Conservation (phyloP, 23 red algal genomes). For the Gracilariopsis chorda region DNA sequence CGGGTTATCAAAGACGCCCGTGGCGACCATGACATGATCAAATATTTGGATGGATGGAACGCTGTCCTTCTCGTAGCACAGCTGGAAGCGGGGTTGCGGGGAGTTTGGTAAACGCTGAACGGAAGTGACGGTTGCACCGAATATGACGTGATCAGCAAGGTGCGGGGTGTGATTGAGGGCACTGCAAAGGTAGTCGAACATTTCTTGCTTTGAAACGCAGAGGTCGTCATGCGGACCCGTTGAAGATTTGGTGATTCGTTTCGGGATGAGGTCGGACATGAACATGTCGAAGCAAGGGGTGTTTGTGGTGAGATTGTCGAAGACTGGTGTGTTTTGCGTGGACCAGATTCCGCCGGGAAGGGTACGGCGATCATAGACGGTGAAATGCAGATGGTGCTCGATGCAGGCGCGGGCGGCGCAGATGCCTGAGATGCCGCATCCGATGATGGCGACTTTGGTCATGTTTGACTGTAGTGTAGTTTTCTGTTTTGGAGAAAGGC, state of each 20-base stretch:
- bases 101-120: background rate
- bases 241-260: background rate
- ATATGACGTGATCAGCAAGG: background rate
- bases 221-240: background rate
- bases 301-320: constrained; percentile 23
- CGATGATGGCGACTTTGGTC: background rate
- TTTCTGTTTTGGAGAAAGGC: no score
- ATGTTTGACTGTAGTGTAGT: no score
- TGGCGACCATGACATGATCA: background rate
- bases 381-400: background rate
- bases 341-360: background rate
- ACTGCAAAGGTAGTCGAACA: background rate
- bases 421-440: background rate
- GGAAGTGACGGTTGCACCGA: background rate
- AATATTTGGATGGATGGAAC: background rate
- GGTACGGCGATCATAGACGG: background rate
- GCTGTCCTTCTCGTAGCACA: background rate
- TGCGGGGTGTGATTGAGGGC: background rate
- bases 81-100: background rate
- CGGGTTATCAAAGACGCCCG: background rate
- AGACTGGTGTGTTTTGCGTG: background rate
- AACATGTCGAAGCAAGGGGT: background rate
- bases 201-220: background rate
- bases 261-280: background rate
- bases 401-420: background rate